Evolutionary conservation across 345 rosid genomes (phyloP).

Genomic region (Hibiscus tridactylites): DNA sequence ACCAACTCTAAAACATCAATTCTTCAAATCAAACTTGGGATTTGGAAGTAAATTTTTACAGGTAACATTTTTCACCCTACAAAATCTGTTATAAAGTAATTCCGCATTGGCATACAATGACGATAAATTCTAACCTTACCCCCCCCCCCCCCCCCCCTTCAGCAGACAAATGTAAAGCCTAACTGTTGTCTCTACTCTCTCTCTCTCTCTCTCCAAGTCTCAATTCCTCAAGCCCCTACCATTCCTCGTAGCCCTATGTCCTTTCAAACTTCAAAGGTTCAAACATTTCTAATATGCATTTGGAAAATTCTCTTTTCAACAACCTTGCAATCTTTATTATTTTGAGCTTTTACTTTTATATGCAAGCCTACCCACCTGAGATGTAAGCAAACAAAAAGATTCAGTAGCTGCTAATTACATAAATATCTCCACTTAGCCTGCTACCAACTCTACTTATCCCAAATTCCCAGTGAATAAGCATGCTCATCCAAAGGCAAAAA

Average conservation of each 20-base stretch:
- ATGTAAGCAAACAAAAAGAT: neutral
- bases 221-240: neutral
- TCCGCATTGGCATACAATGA: neutral
- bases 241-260: neutral
- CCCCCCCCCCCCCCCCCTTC: neutral
- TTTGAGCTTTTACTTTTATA: neutral
- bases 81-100: neutral
- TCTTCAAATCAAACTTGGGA: neutral
- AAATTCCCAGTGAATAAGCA: neutral
- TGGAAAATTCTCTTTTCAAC: neutral
- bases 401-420: neutral
- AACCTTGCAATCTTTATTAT: neutral
- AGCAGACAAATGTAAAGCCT: neutral
- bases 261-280: neutral
- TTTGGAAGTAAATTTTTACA: neutral
- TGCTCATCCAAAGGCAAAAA: neutral
- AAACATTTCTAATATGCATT: neutral
- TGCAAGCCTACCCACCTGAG: neutral
- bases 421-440: neutral
- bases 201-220: neutral
- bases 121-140: neutral
- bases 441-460: neutral
- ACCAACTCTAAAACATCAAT: neutral
- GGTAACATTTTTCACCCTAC: neutral
- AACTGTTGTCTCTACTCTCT: neutral